Percentiles rank a stretch among this genome's conserved stretches.
Conservation (phyloP, 371 early-diverging fungal species). For the Rhizomucor miehei region DNA sequence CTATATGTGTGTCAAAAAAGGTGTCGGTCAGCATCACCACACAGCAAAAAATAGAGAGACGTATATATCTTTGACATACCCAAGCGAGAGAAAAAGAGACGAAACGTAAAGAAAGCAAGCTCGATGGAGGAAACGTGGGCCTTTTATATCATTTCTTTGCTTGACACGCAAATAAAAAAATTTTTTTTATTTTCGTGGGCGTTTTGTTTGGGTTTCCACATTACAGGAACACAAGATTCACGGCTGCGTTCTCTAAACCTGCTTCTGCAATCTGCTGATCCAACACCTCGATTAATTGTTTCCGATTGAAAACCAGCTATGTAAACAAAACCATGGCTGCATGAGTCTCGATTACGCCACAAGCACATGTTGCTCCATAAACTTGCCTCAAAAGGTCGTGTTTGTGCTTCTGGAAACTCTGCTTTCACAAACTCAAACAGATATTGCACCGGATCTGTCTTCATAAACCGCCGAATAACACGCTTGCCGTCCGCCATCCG, state of each 20-base stretch:
- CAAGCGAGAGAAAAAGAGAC: not conserved
- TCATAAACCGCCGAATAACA: conserved; percentile 61
- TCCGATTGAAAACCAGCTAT: conserved; percentile 62
- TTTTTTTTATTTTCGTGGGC: conserved; percentile 2
- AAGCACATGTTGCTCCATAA: not conserved
- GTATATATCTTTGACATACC: not conserved
- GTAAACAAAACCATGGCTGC: not conserved
- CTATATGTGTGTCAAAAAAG: not conserved
- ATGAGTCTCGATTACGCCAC: not conserved
- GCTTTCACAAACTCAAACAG: conserved; percentile 71
- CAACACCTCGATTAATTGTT: conserved; percentile 55
- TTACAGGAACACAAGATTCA: conserved; percentile 40
- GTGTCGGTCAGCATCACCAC: not conserved
- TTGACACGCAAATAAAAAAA: not conserved
- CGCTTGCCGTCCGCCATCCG: conserved; percentile 70
- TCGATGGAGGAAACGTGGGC: not conserved
- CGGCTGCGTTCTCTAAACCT: conserved; percentile 63
- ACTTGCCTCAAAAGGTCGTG: conserved; percentile 69
- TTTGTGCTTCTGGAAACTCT: conserved; percentile 56
- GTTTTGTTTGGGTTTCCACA: conserved; percentile 4
- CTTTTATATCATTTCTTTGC: not conserved
- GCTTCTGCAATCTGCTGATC: conserved; percentile 66
- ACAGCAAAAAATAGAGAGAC: not conserved
- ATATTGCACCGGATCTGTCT: conserved; percentile 60
- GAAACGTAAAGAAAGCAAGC: not conserved